A percentile compares a stretch with the other conserved stretches of the same genome.
phyloP scores from a whole-genome alignment of 192 early-diverging fungal species.

The Lobulomyces angularis region DNA sequence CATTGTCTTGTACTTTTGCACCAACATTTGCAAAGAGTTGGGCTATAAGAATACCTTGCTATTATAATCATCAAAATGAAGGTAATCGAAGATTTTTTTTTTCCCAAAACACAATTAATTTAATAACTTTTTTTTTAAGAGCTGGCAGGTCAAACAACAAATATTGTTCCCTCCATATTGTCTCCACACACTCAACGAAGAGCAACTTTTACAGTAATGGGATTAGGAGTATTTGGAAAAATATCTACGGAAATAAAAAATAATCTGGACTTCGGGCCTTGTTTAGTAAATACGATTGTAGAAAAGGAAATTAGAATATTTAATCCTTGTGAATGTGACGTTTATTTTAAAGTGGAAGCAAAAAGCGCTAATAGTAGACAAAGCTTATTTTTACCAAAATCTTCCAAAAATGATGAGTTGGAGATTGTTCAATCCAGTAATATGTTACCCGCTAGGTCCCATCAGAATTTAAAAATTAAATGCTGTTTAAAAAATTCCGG shows the following conservation, averaged over 20 bases:
- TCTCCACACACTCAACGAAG: no score
- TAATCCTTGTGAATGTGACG: conserved; percentile 40
- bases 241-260: conserved; percentile 16
- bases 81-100: conserved; percentile 4
- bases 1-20: conserved; percentile 27
- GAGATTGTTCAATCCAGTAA: conserved; percentile 22
- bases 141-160: conserved; percentile 2
- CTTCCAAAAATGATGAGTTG: conserved; percentile 7
- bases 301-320: conserved; percentile 30
- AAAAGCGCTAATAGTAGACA: conserved; percentile 1
- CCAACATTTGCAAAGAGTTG: conserved; percentile 26
- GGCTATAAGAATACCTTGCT: conserved; percentile 34
- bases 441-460: conserved; percentile 27
- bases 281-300: conserved; percentile 37
- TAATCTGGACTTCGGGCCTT: conserved; percentile 25
- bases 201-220: conserved; percentile 27
- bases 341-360: conserved; percentile 25
- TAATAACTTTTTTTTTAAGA: conserved; percentile 4
- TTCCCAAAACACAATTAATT: conserved; percentile 5
- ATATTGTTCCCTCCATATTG: conserved; percentile 12
- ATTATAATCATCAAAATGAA: conserved; percentile 23
- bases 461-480: conserved; percentile 26
- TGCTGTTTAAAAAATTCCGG: conserved; percentile 26
- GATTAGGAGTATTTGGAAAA: conserved; percentile 24
- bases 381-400: neutral